phyloP scores from a whole-genome alignment of 1,284 basidiomycete species.

The Cerioporus squamosus region DNA sequence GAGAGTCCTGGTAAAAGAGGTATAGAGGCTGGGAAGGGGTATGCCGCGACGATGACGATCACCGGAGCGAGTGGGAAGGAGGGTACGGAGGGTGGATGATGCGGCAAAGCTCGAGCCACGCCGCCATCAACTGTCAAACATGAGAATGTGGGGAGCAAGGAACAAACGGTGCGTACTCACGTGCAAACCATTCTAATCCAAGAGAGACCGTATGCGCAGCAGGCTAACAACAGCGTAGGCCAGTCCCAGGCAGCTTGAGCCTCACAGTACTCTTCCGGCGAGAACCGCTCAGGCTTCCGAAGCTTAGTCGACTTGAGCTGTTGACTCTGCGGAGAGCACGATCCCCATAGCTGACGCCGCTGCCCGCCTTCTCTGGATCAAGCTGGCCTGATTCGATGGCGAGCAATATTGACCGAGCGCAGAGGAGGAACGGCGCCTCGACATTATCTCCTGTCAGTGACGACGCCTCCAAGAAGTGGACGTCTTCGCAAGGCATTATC shows the following conservation, averaged over 20 bases:
- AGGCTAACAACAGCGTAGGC: constrained; percentile 39
- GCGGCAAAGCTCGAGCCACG: background rate
- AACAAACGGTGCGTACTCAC: constrained; percentile 16
- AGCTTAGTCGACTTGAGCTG: constrained; percentile 81
- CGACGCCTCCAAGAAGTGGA: constrained; percentile 93
- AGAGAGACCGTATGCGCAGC: constrained; percentile 7
- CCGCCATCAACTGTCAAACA: constrained; percentile 7
- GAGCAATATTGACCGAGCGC: constrained; percentile 89
- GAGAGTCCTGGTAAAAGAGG: constrained; percentile 20
- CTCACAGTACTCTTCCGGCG: constrained; percentile 62
- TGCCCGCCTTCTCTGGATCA: constrained; percentile 92
- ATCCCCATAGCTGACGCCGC: constrained; percentile 96
- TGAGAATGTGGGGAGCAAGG: constrained; percentile 13
- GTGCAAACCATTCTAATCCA: constrained; percentile 8
- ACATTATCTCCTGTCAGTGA: constrained; percentile 94
- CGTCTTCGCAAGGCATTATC: constrained; percentile 51
- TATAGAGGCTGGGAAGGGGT: constrained; percentile 29
- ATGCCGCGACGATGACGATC: constrained; percentile 20
- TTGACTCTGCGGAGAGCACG: constrained; percentile 86
- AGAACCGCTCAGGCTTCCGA: constrained; percentile 72
- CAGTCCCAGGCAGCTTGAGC: constrained; percentile 62
- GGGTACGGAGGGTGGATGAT: background rate
- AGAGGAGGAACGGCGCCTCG: constrained; percentile 90
- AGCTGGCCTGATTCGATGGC: constrained; percentile 91
- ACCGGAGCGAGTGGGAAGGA: constrained; percentile 22